These are phyloP conservation scores for Penicillium cataractarum DNA, from an alignment of 495 filamentous ascomycete genomes.

Conservation along the genomic window DNA sequence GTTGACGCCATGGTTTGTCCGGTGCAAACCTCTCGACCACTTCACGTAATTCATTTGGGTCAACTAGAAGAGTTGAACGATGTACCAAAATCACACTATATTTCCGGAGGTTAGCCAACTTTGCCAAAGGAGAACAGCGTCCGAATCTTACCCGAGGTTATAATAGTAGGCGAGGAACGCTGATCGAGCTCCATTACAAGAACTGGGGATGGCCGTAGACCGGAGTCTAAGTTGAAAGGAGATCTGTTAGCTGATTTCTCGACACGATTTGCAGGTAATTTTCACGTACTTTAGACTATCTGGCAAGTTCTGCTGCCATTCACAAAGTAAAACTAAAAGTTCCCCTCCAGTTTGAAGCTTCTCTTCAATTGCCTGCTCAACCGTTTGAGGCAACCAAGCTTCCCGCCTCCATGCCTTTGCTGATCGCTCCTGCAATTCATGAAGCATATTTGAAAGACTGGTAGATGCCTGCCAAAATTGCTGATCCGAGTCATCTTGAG, in stretches of 20 bases:
- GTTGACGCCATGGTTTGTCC: conserved; percentile 3
- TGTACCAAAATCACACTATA: conserved; percentile 10
- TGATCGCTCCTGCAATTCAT: conserved; percentile 21
- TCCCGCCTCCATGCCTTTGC: conserved; percentile 17
- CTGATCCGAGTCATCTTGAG: neutral
- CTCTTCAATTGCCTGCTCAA: conserved; percentile 20
- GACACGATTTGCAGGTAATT: too few species aligned
- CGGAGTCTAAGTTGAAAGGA: neutral
- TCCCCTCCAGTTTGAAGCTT: conserved; percentile 20
- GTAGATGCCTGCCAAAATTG: conserved; percentile 10
- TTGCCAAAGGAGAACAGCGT: too few species aligned
- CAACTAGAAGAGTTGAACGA: conserved; percentile 12
- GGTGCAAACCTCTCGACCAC: conserved; percentile 14
- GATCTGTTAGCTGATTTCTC: neutral
- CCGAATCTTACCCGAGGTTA: conserved; percentile 13
- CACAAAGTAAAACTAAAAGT: conserved; percentile 4
- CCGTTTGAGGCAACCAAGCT: conserved; percentile 17
- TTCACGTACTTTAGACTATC: conserved; percentile 3
- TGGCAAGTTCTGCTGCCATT: conserved; percentile 14
- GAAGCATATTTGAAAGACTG: conserved; percentile 16
- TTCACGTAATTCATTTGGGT: conserved; percentile 10
- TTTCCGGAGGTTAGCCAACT: too few species aligned
- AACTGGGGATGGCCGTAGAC: neutral
- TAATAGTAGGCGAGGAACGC: conserved; percentile 15
- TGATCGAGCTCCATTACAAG: neutral